Evolutionary conservation across 2,329 filamentous ascomycete genomes (phyloP), one percentile per base, ranked within the genome.

Genomic region (Pseudogymnoascus sp.): DNA sequence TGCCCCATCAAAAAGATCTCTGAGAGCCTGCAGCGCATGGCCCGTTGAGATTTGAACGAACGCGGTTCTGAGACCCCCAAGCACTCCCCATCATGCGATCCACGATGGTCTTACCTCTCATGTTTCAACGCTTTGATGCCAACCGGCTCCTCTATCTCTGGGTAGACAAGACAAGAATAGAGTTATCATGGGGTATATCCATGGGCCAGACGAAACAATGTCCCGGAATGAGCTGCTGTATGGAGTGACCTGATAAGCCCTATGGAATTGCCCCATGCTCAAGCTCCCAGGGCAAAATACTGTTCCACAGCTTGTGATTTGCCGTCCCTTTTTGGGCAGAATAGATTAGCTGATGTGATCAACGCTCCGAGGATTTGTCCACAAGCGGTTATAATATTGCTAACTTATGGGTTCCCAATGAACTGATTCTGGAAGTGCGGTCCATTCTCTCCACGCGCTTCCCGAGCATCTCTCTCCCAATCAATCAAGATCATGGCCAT

Each of bases 341-440:
- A 33, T 33, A 55, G 48, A 55, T 55, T 55, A 29, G 21, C 48
- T 55, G 48, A 55, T 55, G 48, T 55, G 48, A 55, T 55, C 48
- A 55, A 33, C 48, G 10, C 13, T n/a, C 27, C 27, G n/a, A 33
- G n/a, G 12, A 6, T 18, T n/a, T 9, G 29, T 55, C 48, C 48
- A 55, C 48, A 55, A 55, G 48, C 48, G 48, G 48, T 55, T 33
- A 55, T 55, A 55, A 55, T 35, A 55, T 55, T 55, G 48, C n/a
- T 35, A 18, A 12, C 29, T 33, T 33, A 33, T 35, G 18, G 33
- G 18, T 29, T 55, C 48, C 48, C 29, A 55, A 33, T 33, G 48
- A 10, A 29, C 48, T 55, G 48, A 55, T 35, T 5, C 29, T 55
- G 29, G 45, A 52, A 8, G 48, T 12, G 33, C 48, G n/a, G 21